These are phyloP conservation scores for Phycomyces blakesleeanus DNA, from an alignment of 192 early-diverging fungal species.

Conservation along the genomic window DNA sequence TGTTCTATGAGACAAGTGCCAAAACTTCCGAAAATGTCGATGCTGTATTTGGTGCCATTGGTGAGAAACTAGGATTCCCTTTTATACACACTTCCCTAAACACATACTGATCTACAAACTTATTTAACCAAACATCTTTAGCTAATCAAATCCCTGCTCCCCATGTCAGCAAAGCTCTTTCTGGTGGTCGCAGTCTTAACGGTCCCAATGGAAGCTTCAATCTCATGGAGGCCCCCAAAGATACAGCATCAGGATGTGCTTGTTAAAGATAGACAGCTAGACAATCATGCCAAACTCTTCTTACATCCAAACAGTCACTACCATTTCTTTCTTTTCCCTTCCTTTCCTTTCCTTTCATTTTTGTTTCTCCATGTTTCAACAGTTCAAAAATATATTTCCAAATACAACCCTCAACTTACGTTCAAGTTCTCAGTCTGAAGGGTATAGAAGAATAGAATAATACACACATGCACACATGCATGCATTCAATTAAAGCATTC, in stretches of 20 bases:
- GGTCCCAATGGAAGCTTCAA: too few species aligned
- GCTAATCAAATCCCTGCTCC: too few species aligned
- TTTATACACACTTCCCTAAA: too few species aligned
- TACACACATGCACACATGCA: neutral
- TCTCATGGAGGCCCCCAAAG: too few species aligned
- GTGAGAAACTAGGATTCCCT: conserved; percentile 5
- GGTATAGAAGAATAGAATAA: neutral
- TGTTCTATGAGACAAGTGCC: conserved; percentile 92
- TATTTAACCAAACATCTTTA: too few species aligned
- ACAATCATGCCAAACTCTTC: too few species aligned
- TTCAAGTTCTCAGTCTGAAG: conserved; percentile 8
- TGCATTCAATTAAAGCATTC: neutral
- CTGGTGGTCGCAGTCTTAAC: too few species aligned
- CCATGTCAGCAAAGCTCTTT: too few species aligned
- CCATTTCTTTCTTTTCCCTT: neutral
- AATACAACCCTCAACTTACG: conserved; percentile 9
- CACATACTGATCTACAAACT: too few species aligned
- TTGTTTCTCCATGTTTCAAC: conserved; percentile 19
- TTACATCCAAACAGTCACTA: neutral
- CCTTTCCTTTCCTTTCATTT: neutral
- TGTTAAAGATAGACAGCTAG: too few species aligned
- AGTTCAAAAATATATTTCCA: conserved; percentile 25
- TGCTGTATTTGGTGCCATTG: conserved; percentile 89
- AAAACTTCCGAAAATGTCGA: conserved; percentile 88
- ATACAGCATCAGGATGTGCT: too few species aligned